Conservation (phyloP, 257 asterid species). For the Gardenia jasminoides region DNA sequence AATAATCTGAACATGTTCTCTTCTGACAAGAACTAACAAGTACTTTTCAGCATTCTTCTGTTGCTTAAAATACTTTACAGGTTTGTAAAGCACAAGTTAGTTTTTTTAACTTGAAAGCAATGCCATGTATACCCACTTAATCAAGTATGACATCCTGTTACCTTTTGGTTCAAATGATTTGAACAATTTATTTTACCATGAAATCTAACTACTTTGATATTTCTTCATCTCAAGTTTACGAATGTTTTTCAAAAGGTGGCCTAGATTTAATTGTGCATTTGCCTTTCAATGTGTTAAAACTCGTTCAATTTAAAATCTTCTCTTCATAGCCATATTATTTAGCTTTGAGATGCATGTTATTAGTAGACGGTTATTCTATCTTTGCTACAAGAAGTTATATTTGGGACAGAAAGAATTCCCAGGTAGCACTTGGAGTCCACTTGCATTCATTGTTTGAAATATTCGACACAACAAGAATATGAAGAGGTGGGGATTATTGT, state of each 20-base stretch:
- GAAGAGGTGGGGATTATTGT: neutral
- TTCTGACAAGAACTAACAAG: neutral
- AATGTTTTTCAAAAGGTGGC: neutral
- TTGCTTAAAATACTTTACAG: neutral
- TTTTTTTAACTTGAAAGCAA: neutral
- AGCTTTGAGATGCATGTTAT: neutral
- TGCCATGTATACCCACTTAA: neutral
- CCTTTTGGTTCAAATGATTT: neutral
- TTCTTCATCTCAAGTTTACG: neutral
- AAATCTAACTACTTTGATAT: too few relatives aligned
- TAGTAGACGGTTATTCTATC: neutral
- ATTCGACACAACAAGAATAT: neutral
- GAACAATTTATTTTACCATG: neutral
- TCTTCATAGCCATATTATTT: neutral
- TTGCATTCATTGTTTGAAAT: neutral
- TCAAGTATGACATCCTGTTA: neutral
- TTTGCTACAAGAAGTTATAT: neutral
- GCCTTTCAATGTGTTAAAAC: neutral
- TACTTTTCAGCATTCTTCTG: neutral
- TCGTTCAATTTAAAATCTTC: neutral
- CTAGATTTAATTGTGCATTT: neutral
- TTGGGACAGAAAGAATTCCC: neutral
- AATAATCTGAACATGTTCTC: neutral
- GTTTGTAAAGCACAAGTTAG: neutral
- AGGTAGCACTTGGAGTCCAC: neutral